Conservation (phyloP, 1,284 basidiomycete species). For the Puccinia horiana region DNA sequence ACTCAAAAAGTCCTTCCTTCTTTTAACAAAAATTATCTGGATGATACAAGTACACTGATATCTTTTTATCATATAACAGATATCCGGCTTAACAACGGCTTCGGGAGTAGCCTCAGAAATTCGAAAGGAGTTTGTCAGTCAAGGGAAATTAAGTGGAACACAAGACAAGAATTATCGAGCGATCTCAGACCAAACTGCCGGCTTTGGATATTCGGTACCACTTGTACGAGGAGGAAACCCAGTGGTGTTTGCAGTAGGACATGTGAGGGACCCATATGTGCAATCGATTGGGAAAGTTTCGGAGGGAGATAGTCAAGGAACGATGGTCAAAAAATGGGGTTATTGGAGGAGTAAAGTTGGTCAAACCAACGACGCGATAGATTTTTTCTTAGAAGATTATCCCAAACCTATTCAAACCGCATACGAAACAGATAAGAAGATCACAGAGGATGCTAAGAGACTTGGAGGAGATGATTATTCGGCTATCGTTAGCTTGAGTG, state of each 20-base stretch:
- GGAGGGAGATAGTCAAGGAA: background rate
- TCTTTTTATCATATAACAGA: background rate
- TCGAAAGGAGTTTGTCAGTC: slow-evolving; percentile 55
- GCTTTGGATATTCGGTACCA: slow-evolving; percentile 30
- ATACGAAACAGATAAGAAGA: slow-evolving; percentile 53
- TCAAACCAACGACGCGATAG: slow-evolving; percentile 53
- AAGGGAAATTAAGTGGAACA: slow-evolving; percentile 37
- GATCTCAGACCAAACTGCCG: slow-evolving; percentile 33
- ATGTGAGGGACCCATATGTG: slow-evolving; percentile 46
- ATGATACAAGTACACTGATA: background rate
- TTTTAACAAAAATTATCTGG: background rate
- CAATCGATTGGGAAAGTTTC: slow-evolving; percentile 13
- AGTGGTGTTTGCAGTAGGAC: slow-evolving; percentile 34
- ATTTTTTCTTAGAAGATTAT: slow-evolving; percentile 57
- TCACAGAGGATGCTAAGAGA: slow-evolving; percentile 55
- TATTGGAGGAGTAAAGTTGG: slow-evolving; percentile 56
- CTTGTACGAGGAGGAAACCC: background rate
- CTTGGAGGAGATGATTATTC: slow-evolving; percentile 55
- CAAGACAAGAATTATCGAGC: slow-evolving; percentile 33
- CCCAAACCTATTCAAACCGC: slow-evolving; percentile 53
- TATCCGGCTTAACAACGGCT: slow-evolving; percentile 18
- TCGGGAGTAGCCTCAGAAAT: slow-evolving; percentile 44
- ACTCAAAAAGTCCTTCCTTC: slow-evolving; percentile 50
- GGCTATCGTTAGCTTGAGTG: slow-evolving; percentile 56
- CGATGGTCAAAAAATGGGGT: slow-evolving; percentile 47